Base-by-base conservation (phyloP, 805 yeast species). In the Kodamaea hsintzibuensis region DNA sequence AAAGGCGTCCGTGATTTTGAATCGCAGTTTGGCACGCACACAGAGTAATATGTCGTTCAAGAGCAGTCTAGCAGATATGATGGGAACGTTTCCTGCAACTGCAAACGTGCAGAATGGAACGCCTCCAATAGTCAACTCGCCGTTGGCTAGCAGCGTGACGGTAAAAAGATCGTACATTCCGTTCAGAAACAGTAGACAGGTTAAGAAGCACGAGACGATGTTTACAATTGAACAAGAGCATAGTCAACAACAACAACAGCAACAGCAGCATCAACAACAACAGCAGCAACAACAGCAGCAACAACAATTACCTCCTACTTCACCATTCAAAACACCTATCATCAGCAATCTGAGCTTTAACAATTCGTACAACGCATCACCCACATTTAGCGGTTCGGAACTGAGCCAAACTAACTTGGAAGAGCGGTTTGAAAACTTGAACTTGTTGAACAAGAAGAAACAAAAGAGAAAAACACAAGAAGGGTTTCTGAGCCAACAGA, bases 1-100 rank as follows among this genome's bases (percentile, higher is more conserved):
- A 67, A 88, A 87, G 66, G 95, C 88, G 1, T 83, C 90, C 27
- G 81, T 83, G n/a, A 86, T 88, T 47, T 73, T 88, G 64, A 88
- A 86, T 63, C 74, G 86, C 58, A 86, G 91, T 57, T 74, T 88
- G 64, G 89, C 90, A 1, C 72, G 91, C 54, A 83, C 90, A 0
- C 85, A 87, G 14, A 87, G 96, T 0, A 86, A 86, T 49, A 79
- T 89, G 0, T 88, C 96, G 2, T 90, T 90, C 76, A 85, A 86
- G 64, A 84, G 86, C 17, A 80, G 88, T 27, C 75, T 89, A 59
- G 91, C 89, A 0, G 96, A 89, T 57, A 83, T 89, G 19, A 70
- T 73, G 30, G 63, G 17, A 19, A 14, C 50, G 17, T 18, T 37
- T 42, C 42, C 14, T 30, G 35, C 35, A 13, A 42, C 43, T 3